Evolutionary conservation across 2,329 filamentous ascomycete species (phyloP).

Genomic region (Aspergillus uvarum): DNA sequence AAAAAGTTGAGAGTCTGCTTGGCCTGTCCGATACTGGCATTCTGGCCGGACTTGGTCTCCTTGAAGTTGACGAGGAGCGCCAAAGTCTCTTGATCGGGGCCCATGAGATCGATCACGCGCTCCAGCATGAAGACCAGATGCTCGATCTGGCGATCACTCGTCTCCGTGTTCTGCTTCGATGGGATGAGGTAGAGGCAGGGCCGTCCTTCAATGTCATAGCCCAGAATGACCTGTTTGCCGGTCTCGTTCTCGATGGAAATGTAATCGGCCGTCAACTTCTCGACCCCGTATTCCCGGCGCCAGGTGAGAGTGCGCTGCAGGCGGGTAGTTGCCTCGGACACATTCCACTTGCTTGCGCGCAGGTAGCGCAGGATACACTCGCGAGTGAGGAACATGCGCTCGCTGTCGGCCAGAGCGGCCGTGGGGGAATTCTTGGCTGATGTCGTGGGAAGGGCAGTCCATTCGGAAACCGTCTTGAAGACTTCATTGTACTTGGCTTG

Average conservation of each 20-base stretch:
- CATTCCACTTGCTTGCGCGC: constrained; percentile 87
- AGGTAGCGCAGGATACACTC: constrained; percentile 93
- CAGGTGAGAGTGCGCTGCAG: constrained; percentile 78
- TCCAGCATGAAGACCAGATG: constrained; percentile 97
- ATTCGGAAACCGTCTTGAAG: constrained; percentile 67
- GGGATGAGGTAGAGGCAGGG: constrained; percentile 90
- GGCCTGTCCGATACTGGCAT: constrained; percentile 73
- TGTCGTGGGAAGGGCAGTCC: constrained; percentile 68
- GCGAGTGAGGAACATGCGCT: constrained; percentile 85
- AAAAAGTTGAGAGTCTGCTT: constrained; percentile 85
- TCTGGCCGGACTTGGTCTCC: constrained; percentile 70
- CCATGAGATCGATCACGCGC: constrained; percentile 81
- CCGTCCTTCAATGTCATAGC: constrained; percentile 81
- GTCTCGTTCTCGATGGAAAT: constrained; percentile 94
- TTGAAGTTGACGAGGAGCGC: constrained; percentile 92
- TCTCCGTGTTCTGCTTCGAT: constrained; percentile 87
- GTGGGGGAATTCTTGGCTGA: constrained; percentile 57
- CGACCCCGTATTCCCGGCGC: constrained; percentile 86
- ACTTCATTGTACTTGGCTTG: constrained; percentile 77
- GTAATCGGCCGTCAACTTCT: constrained; percentile 72
- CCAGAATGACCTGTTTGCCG: constrained; percentile 87
- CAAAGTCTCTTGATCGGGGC: constrained; percentile 79
- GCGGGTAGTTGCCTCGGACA: constrained; percentile 73
- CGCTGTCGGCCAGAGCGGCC: constrained; percentile 70
- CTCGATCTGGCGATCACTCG: constrained; percentile 81